These are phyloP conservation scores for Clarireedia homoeocarpa DNA, from an alignment of 2,329 filamentous ascomycete species.

Conservation along the genomic window DNA sequence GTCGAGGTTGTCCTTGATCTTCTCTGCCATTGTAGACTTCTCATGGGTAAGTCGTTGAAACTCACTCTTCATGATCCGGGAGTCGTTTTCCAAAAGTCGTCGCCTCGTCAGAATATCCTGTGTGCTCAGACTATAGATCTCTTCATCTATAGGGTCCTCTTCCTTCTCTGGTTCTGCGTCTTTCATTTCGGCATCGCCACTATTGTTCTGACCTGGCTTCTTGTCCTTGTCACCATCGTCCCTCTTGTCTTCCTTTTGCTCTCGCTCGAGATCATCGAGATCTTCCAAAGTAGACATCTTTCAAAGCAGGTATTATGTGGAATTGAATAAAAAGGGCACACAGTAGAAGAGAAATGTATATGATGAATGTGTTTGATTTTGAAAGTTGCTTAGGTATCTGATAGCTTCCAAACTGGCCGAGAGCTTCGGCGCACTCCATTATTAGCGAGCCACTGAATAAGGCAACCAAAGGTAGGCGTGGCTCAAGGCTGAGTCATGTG, in stretches of 20 bases:
- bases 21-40: slow-evolving; percentile 92
- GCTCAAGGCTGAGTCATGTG: slow-evolving; percentile 3
- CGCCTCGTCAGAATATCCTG: slow-evolving; percentile 88
- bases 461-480: slow-evolving; percentile 11
- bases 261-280: slow-evolving; percentile 66
- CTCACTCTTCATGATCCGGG: slow-evolving; percentile 97
- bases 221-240: slow-evolving; percentile 47
- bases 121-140: slow-evolving; percentile 88
- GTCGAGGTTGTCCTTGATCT: slow-evolving; percentile 98
- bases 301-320: slow-evolving; percentile 13
- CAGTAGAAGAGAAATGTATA: neutral
- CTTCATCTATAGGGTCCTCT: slow-evolving; percentile 81
- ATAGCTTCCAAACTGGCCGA: slow-evolving; percentile 16
- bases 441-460: slow-evolving; percentile 6
- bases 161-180: slow-evolving; percentile 67
- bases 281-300: slow-evolving; percentile 71
- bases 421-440: slow-evolving; percentile 18
- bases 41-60: slow-evolving; percentile 90
- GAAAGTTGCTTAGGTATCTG: slow-evolving; percentile 12
- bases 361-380: slow-evolving; percentile 6
- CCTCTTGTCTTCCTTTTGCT: slow-evolving; percentile 56
- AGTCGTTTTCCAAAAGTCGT: slow-evolving; percentile 92
- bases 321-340: neutral
- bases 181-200: slow-evolving; percentile 84
- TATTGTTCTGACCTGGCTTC: slow-evolving; percentile 43